Evolutionary conservation across 1,284 basidiomycete genomes (phyloP).

Genomic region (Lignosus rhinocerotis): DNA sequence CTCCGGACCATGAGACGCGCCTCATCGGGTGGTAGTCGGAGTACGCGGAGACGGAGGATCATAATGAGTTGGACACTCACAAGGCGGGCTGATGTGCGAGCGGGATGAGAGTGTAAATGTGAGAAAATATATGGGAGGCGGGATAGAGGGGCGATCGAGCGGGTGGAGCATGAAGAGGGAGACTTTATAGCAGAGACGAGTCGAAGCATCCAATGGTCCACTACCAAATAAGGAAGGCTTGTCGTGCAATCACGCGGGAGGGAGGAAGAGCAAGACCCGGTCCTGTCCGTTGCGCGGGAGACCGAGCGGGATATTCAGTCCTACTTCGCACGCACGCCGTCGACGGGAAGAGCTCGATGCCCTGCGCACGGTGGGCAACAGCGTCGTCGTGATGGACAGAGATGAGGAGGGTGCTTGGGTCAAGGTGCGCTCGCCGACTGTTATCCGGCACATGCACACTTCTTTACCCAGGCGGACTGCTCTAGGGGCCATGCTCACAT

Average conservation of each 20-base stretch:
- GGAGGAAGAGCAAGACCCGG: constrained; percentile 20
- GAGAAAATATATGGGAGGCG: constrained; percentile 8
- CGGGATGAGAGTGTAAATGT: background rate
- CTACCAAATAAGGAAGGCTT: constrained; percentile 16
- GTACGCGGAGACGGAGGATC: background rate
- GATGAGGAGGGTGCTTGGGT: background rate
- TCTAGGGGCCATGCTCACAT: constrained; percentile 16
- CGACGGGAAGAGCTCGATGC: constrained; percentile 1
- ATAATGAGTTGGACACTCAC: constrained; percentile 3
- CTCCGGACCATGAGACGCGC: constrained; percentile 1
- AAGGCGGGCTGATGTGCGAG: background rate
- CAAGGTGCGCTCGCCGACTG: constrained; percentile 1
- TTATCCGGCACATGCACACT: constrained; percentile 7
- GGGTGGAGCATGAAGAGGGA: constrained; percentile 15
- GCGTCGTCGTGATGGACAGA: constrained; percentile 5
- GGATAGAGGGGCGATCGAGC: constrained; percentile 15
- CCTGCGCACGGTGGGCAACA: background rate
- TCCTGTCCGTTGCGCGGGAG: constrained; percentile 28
- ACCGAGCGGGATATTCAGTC: constrained; percentile 20
- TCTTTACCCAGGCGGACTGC: constrained; percentile 14
- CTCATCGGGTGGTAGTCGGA: background rate
- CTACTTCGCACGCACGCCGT: constrained; percentile 6
- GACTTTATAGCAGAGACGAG: constrained; percentile 27
- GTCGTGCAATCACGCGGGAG: constrained; percentile 25
- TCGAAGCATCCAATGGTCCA: constrained; percentile 25